Evolutionary conservation across 768 basidiomycete species (phyloP), one percentile per base, ranked within the genome.

Genomic region (Mycena albidolilacea): DNA sequence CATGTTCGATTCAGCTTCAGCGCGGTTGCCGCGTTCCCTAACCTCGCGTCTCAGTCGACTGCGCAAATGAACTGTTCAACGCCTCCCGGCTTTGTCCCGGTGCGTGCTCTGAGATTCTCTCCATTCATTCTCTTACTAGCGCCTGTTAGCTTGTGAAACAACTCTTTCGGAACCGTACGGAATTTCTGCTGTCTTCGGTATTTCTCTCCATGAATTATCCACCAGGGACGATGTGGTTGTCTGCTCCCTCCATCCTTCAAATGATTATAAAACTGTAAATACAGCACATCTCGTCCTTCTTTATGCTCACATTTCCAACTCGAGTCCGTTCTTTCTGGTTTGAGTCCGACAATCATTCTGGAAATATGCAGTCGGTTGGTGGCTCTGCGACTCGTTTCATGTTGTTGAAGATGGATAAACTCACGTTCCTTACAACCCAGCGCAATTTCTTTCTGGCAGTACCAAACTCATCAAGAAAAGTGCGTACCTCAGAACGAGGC

Each of bases 401-500:
- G 30, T 30, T 17, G 17, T 38, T 44, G 14, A 59, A 35, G 48
- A 12, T 19, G 72, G 43, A 38, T 50, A 59, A 64, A 39, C 46
- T 21, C 15, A 61, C 4, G 14, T n/a, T 35, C 35, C 69, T 61
- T 55, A 30, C 15, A 7, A 7, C 58, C 38, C 41, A 95, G 94
- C 23, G 94, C 95, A 5, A 88, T 96, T 69, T 93, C 95, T 5
- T 96, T 96, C 80, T 96, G 95, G 95, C 93, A 95, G 80, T 96
- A 96, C 80, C 95, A 96, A 78, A 89, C 92, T 63, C 93, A 94
- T 74, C 95, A 96, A 81, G 95, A 96, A 84, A 91, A 89, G 95
- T 93, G 68, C 69, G 82, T 76, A 30, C 23, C 7, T 69, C 38
- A 38, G 37, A 46, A 52, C 17, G 57, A 60, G 65, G 39, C 35